A percentile compares a stretch with the other conserved stretches of the same genome.
Conservation (phyloP, 176 grass and related monocot genomes). For the Triticum monococcum region DNA sequence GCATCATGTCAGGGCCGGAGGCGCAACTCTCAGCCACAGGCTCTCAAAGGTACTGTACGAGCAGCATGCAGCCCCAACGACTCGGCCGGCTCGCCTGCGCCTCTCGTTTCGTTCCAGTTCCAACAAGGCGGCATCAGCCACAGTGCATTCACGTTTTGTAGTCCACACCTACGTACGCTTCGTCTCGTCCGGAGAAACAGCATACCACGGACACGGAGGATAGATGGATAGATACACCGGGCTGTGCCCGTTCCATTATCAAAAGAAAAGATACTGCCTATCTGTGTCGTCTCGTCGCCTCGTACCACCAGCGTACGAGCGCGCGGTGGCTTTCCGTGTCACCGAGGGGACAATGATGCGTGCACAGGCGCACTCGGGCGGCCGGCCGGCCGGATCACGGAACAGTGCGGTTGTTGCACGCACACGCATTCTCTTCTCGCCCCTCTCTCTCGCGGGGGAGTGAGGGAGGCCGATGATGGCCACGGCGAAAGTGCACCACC, state of each 20-base stretch:
- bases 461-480: not conserved
- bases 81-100: not conserved
- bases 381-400: not conserved
- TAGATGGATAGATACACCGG: too few species aligned
- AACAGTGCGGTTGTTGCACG: slow-evolving; percentile 9
- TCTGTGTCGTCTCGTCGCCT: not conserved
- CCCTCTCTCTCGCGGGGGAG: not conserved
- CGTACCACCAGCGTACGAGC: not conserved
- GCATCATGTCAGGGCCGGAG: not conserved
- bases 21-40: not conserved
- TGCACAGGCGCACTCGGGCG: not conserved
- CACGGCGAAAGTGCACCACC: not conserved
- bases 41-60: not conserved
- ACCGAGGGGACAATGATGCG: not conserved
- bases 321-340: not conserved
- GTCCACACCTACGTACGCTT: not conserved
- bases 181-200: not conserved
- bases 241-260: not conserved
- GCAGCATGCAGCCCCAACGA: not conserved
- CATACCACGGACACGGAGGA: too few species aligned
- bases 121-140: not conserved
- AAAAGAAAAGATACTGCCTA: not conserved
- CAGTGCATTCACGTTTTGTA: not conserved
- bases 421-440: not conserved
- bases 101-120: not conserved